These are phyloP conservation scores for Geotrichum restrictum DNA, from an alignment of 1,139 yeast genomes.

Conservation along the genomic window DNA sequence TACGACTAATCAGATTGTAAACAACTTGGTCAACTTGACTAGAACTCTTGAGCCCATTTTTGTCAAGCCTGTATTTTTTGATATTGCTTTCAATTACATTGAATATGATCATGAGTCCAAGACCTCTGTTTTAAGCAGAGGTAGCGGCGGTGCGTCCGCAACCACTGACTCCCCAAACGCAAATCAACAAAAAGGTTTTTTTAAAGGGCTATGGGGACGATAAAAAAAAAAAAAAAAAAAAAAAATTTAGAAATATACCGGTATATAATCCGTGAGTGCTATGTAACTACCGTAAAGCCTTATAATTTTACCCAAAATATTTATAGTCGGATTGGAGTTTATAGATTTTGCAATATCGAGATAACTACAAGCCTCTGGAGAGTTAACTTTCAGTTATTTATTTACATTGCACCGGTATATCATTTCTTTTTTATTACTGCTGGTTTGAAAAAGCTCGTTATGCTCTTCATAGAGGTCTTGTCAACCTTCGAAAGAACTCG, in stretches of 20 bases:
- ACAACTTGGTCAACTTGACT: slow-evolving; percentile 49
- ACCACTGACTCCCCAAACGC: neutral
- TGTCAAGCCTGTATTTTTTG: slow-evolving; percentile 85
- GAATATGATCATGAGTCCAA: slow-evolving; percentile 40
- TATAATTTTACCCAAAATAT: no score
- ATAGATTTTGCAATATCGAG: no score
- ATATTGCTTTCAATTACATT: slow-evolving; percentile 80
- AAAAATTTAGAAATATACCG: neutral
- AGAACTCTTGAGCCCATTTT: slow-evolving; percentile 53
- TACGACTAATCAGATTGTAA: slow-evolving; percentile 40
- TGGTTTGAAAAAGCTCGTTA: slow-evolving; percentile 17
- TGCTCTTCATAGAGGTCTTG: slow-evolving; percentile 13
- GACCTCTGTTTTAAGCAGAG: neutral
- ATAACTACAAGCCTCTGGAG: no score
- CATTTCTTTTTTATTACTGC: slow-evolving; percentile 8
- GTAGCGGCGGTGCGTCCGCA: neutral
- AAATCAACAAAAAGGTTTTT: slow-evolving; percentile 13
- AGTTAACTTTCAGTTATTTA: no score
- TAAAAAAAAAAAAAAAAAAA: neutral
- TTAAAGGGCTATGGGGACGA: slow-evolving; percentile 20
- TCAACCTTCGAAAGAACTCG: slow-evolving; percentile 16
- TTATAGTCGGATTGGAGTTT: no score
- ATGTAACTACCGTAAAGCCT: no score
- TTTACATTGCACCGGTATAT: no score
- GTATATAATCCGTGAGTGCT: no score